Conservation (phyloP, 345 rosid species). For the Pistacia vera region DNA sequence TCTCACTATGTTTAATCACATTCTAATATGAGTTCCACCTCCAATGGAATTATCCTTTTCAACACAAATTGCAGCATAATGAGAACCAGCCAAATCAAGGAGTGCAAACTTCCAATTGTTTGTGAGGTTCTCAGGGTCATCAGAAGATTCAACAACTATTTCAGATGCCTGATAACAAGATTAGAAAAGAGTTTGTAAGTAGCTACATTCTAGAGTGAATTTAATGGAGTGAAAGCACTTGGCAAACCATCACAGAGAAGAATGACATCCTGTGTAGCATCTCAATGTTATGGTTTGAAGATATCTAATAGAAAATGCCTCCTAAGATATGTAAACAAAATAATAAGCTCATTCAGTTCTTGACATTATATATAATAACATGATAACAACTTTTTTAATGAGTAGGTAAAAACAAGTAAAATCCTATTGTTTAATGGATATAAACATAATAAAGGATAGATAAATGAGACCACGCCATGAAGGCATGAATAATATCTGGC, state of each 20-base stretch:
- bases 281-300: neutral
- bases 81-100: constrained; percentile 67
- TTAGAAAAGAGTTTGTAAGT: neutral
- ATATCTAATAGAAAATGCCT: too few relatives aligned
- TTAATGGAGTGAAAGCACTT: neutral
- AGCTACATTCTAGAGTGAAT: neutral
- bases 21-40: constrained; percentile 31
- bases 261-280: neutral
- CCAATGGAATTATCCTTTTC: neutral
- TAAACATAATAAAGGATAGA: neutral
- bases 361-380: neutral
- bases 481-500: neutral
- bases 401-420: neutral
- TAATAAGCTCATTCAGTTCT: neutral
- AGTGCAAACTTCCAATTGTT: constrained; percentile 63
- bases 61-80: constrained; percentile 67
- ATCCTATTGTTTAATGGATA: neutral
- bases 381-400: neutral
- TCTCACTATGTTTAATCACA: neutral
- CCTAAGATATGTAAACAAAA: neutral
- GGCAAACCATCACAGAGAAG: neutral
- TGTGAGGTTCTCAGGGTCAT: constrained; percentile 33
- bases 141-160: constrained; percentile 42
- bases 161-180: constrained; percentile 40
- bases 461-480: neutral